Base-by-base conservation (phyloP, 108 stramenopile species). In the Parmales sp. region DNA sequence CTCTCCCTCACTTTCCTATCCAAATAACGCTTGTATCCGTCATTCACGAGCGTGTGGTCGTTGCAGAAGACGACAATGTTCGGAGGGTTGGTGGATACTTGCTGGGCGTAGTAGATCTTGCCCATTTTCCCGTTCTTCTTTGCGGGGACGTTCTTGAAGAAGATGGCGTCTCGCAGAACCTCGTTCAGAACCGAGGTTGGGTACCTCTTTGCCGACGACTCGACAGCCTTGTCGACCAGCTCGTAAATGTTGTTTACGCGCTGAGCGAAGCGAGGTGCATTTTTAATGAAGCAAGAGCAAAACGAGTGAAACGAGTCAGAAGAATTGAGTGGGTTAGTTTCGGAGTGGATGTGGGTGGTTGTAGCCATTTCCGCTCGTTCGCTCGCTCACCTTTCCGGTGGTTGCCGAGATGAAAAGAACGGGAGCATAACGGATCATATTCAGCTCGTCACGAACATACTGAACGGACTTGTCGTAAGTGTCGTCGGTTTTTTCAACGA, bases 1-100 rank as follows among this genome's bases (percentile, higher is more conserved):
- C 80, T 82, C 70, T 97, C 96, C 51, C 96, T 88, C 75, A 95
- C 91, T 72, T 97, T 97, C 22, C 96, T 80, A 70, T 97, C 96
- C 41, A 97, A 71, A 68, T 95, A 97, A 51, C 96, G 75, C 48
- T 87, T 79, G 81, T 97, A 97, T 65, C 88, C 91, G 76, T 95
- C 92, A 64, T 82, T 86, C 69, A 97, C 75, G n/a, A 93, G 78
- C 66, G 81, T 83, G 20, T 94, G 96, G 75, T 92, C 90, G 73
- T 95, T 95, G 76, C 86, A 86, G 77, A 97, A 95, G 2, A 95
- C 85, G 9, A 94, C 94, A 60, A 97, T 75, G 19, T 94, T 95
- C 2, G 96, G 96, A 5, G 96, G 96, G 9, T 90, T 73, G 16
- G 90, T 80, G 37, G 86, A 89, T 2, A 80, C 69, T 78, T 95